Percentiles rank a stretch among this genome's conserved stretches.
Conservation (phyloP, 164 flowering plant species). For the Santalum album region DNA sequence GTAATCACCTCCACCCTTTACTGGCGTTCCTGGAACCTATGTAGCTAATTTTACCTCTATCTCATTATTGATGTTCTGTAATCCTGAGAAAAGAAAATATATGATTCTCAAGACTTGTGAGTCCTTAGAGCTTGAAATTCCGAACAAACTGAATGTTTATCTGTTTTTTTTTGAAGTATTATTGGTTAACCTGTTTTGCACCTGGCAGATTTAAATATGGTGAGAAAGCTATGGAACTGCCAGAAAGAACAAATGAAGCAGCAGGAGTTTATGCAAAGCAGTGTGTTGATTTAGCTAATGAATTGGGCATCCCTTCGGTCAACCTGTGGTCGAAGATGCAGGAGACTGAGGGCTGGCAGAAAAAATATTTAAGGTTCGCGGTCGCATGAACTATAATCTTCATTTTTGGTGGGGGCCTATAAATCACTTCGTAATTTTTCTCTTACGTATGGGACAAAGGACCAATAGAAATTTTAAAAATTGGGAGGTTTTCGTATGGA, state of each 20-base stretch:
- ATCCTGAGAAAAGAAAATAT: too few species aligned
- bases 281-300: constrained; percentile 63
- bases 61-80: too few species aligned
- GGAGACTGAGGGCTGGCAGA: constrained; percentile 73
- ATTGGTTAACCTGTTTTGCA: neutral
- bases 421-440: too few species aligned
- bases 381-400: neutral
- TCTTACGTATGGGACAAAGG: too few species aligned
- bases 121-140: neutral
- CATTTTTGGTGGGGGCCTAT: too few species aligned
- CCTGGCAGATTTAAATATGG: constrained; percentile 51
- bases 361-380: constrained; percentile 59
- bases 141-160: neutral
- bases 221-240: constrained; percentile 46
- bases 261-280: constrained; percentile 64
- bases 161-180: neutral
- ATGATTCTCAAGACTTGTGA: too few species aligned
- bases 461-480: too few species aligned
- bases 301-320: constrained; percentile 42
- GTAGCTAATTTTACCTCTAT: too few species aligned
- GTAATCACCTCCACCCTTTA: too few species aligned
- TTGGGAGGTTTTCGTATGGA: too few species aligned
- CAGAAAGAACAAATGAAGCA: constrained; percentile 77
- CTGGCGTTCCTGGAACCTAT: too few species aligned
- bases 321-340: constrained; percentile 92